Conservation (phyloP, 2,329 filamentous ascomycete genomes). For the Ceratocystis harringtonii region DNA sequence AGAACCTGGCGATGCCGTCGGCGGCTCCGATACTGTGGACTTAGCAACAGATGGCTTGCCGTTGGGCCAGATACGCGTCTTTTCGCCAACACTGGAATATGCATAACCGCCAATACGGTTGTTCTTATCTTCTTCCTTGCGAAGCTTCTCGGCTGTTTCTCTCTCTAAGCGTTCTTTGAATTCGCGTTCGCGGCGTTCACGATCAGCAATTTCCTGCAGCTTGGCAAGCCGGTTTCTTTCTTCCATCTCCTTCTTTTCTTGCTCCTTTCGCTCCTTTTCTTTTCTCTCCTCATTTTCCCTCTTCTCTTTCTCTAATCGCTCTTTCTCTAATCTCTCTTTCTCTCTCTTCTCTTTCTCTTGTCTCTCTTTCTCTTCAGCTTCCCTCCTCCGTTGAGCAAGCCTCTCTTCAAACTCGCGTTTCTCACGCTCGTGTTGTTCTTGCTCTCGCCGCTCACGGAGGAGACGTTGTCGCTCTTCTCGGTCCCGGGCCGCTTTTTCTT, state of each 20-base stretch:
- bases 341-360: constrained; percentile 31
- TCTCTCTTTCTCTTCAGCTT: constrained; percentile 27
- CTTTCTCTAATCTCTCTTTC: constrained; percentile 25
- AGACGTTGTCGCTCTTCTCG: constrained; percentile 2
- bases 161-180: constrained; percentile 29
- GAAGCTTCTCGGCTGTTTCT: constrained; percentile 25
- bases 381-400: constrained; percentile 19
- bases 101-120: constrained; percentile 34
- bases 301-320: constrained; percentile 30
- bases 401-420: constrained; percentile 29
- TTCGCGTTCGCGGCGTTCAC: constrained; percentile 32
- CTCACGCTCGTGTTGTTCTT: constrained; percentile 29
- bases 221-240: constrained; percentile 22
- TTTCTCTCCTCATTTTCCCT: constrained; percentile 27
- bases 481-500: constrained; percentile 1
- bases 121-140: constrained; percentile 22
- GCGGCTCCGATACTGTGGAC: constrained; percentile 10
- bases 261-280: constrained; percentile 24
- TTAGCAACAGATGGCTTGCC: constrained; percentile 33
- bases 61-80: constrained; percentile 54
- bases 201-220: constrained; percentile 27
- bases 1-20: constrained; percentile 18
- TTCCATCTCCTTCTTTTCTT: constrained; percentile 22
- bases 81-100: constrained; percentile 51
- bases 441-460: constrained; percentile 22